Evolutionary conservation across 192 early-diverging fungal genomes (phyloP).

Genomic region (Coemansia sp.): DNA sequence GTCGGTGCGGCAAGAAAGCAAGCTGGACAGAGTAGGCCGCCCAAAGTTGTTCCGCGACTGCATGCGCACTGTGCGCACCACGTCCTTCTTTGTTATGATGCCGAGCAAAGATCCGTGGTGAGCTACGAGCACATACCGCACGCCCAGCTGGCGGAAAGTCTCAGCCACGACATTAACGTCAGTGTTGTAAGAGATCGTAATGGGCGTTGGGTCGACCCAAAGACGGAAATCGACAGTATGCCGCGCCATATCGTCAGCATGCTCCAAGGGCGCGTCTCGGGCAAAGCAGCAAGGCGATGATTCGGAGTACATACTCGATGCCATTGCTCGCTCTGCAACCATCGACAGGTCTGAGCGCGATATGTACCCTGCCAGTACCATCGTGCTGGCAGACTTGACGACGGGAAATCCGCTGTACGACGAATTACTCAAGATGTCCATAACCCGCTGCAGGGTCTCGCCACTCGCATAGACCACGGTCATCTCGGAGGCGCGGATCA

Average conservation of each 20-base stretch:
- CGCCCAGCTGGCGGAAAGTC: conserved; percentile 67
- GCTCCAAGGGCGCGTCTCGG: neutral
- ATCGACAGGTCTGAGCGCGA: conserved; percentile 60
- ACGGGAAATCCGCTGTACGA: conserved; percentile 77
- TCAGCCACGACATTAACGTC: conserved; percentile 71
- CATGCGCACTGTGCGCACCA: conserved; percentile 58
- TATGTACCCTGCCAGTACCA: conserved; percentile 74
- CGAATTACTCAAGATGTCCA: conserved; percentile 48
- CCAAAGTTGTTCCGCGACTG: conserved; percentile 41
- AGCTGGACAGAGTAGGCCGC: conserved; percentile 15
- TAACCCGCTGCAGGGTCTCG: conserved; percentile 56
- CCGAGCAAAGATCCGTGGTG: conserved; percentile 65
- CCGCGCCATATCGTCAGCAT: neutral
- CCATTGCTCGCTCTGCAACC: conserved; percentile 23
- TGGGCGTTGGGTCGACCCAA: conserved; percentile 72
- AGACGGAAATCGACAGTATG: conserved; percentile 61
- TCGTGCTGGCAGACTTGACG: conserved; percentile 60
- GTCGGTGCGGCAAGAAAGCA: neutral
- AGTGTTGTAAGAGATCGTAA: conserved; percentile 63
- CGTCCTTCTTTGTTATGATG: conserved; percentile 75
- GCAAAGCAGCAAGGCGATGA: conserved; percentile 40
- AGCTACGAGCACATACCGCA: conserved; percentile 64
- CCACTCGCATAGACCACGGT: conserved; percentile 56
- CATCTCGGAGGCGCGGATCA: conserved; percentile 65
- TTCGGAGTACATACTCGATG: conserved; percentile 24